Evolutionary conservation across 192 early-diverging fungal genomes (phyloP).

Genomic region (Lobulomyces angularis): DNA sequence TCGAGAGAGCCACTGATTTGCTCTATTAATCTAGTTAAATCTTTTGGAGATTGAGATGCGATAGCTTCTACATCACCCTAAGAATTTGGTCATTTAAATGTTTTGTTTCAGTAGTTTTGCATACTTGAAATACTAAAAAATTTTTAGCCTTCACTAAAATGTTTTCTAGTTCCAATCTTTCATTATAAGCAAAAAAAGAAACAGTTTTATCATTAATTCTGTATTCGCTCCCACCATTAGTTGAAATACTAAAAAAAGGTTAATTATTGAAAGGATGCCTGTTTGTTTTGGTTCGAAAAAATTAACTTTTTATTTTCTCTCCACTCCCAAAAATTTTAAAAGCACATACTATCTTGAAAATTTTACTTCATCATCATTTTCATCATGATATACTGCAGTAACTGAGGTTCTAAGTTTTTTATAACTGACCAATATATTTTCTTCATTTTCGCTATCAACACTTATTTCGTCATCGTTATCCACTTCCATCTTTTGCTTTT

Average conservation of each 20-base stretch:
- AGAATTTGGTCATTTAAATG: not conserved
- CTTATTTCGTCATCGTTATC: conserved; percentile 10
- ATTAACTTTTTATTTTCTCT: not conserved
- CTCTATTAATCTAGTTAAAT: conserved; percentile 86
- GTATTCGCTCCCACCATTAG: conserved; percentile 71
- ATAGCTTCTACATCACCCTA: conserved; percentile 92
- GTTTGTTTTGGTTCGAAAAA: conserved; percentile 5
- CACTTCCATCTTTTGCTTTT: conserved; percentile 1
- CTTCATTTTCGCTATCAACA: conserved; percentile 31
- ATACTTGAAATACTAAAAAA: conserved; percentile 92
- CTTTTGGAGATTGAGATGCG: conserved; percentile 87
- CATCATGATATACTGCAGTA: conserved; percentile 68
- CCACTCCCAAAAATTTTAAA: not conserved
- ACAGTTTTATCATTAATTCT: conserved; percentile 68
- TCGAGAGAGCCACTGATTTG: conserved; percentile 92
- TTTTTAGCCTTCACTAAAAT: conserved; percentile 92
- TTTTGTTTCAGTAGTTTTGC: not conserved
- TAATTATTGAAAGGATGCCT: not conserved
- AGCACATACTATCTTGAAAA: conserved; percentile 61
- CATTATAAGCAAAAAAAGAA: conserved; percentile 62
- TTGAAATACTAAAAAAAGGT: conserved; percentile 31
- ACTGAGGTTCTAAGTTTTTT: conserved; percentile 60
- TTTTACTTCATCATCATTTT: conserved; percentile 39
- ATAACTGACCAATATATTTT: too few relatives aligned
- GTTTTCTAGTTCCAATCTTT: conserved; percentile 66